These are phyloP conservation scores for Monosporascus ibericus DNA, from an alignment of 2,329 filamentous ascomycete genomes.

Conservation along the genomic window DNA sequence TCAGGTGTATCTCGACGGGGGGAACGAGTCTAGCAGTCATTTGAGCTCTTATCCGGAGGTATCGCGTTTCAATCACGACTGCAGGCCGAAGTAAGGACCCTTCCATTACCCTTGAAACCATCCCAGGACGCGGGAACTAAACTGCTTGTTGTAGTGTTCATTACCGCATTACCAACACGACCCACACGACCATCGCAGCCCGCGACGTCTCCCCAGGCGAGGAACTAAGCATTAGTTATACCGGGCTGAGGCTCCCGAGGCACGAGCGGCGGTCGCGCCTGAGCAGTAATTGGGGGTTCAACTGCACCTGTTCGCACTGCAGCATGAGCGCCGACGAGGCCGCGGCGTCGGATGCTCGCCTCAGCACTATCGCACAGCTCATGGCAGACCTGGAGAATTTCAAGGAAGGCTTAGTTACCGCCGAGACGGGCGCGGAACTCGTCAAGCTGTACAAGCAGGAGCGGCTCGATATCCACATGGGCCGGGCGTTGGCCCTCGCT, in stretches of 20 bases:
- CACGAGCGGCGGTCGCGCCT: constrained; percentile 26
- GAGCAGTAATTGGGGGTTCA: constrained; percentile 27
- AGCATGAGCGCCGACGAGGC: constrained; percentile 7
- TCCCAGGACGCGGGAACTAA: not conserved
- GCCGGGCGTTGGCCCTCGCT: constrained; percentile 29
- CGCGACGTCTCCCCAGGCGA: constrained; percentile 29
- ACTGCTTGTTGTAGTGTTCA: constrained; percentile 18
- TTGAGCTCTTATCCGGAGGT: constrained; percentile 29
- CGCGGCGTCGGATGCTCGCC: constrained; percentile 26
- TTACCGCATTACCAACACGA: constrained; percentile 28
- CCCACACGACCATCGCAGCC: constrained; percentile 30
- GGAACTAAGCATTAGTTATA: constrained; percentile 32
- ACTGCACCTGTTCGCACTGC: constrained; percentile 29
- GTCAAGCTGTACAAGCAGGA: constrained; percentile 28
- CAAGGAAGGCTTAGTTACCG: constrained; percentile 14
- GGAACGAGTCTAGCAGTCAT: constrained; percentile 20
- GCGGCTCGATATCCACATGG: constrained; percentile 26
- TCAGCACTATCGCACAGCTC: constrained; percentile 23
- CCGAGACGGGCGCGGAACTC: constrained; percentile 23
- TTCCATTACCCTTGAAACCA: too few species aligned
- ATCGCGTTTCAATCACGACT: constrained; percentile 33
- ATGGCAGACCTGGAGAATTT: constrained; percentile 19
- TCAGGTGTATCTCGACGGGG: constrained; percentile 24
- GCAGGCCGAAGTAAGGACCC: constrained; percentile 32
- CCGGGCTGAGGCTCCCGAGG: constrained; percentile 21